Conservation (phyloP, 441 rosid genomes). For the Rhodomyrtus psidioides region DNA sequence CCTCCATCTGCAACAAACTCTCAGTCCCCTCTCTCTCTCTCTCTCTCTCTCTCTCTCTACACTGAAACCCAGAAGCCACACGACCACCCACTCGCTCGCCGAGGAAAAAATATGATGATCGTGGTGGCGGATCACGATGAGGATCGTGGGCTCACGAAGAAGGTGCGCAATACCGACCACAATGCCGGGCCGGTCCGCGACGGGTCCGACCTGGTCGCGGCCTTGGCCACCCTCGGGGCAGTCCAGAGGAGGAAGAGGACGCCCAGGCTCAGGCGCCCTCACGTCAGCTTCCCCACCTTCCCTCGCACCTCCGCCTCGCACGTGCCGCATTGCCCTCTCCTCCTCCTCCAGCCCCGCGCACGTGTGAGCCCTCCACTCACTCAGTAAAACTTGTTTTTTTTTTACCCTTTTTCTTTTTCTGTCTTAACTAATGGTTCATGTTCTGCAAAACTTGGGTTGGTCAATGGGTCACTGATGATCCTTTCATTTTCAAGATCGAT, state of each 20-base stretch:
- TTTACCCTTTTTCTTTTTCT: background rate
- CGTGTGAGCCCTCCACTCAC: conserved; percentile 48
- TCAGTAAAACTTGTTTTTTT: background rate
- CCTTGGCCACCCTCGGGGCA: conserved; percentile 35
- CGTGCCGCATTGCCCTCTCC: conserved; percentile 36
- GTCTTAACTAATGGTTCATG: background rate
- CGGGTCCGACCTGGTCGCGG: conserved; percentile 23
- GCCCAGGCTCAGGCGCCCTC: conserved; percentile 76
- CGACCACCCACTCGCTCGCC: background rate
- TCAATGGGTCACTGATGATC: background rate
- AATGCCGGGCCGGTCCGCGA: conserved; percentile 29
- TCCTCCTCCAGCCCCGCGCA: conserved; percentile 30
- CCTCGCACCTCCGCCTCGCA: conserved; percentile 28
- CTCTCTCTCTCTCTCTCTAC: conserved; percentile 17
- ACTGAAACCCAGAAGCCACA: conserved; percentile 51
- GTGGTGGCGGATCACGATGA: conserved; percentile 30
- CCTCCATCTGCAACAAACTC: background rate
- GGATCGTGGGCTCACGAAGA: background rate
- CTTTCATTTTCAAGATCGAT: background rate
- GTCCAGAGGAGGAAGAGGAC: conserved; percentile 74
- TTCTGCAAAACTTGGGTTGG: background rate
- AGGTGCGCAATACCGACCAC: background rate
- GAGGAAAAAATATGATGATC: background rate
- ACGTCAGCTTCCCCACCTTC: conserved; percentile 25
- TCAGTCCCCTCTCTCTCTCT: background rate